Evolutionary conservation across 2,329 filamentous ascomycete genomes (phyloP), one percentile per base, ranked within the genome.

Genomic region (Dactylonectria estremocensis): DNA sequence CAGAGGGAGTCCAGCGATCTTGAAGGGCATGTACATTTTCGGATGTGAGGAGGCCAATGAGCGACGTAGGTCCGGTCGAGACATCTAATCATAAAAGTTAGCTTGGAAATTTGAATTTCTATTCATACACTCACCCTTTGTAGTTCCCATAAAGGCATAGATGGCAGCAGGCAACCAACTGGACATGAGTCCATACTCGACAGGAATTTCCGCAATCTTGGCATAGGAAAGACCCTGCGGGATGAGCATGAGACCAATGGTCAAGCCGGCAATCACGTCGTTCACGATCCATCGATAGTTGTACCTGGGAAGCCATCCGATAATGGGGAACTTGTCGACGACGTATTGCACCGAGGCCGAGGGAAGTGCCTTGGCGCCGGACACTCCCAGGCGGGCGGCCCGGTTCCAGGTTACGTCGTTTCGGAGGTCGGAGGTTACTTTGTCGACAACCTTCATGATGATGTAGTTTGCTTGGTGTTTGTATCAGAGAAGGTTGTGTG

Each of bases 221-320:
- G 89, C 88, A 71, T 90, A 91, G 0, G 88, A 87, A n/a, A 91
- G 75, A 3, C 86, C 87, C 73, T 91, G 89, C 0, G 89, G 89
- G 61, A 91, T 89, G 49, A 91, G 80, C 82, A 90, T 86, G 31
- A 90, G 81, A 9, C 88, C 89, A 28, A 91, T 80, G 13, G 88
- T 92, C 70, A 88, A 81, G 18, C 90, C 90, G 11, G 88, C 89
- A 70, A 92, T 87, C 11, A 87, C 77, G 74, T 92, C 90, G 73
- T 89, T 88, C 18, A 89, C 66, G 2, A 92, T 75, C 90, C 89
- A 92, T 83, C 84, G 80, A 5, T 83, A 85, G 18, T 89, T 84
- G 77, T 92, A 92, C 52, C 83, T 83, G 11, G 90, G 89, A 1
- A 92, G 81, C 90, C 90, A 92, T 56, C 88, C 85, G 9, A 89